A percentile compares a stretch with the other conserved stretches of the same genome.
Conservation (phyloP, 768 basidiomycete genomes). For the Mycena latifolia region DNA sequence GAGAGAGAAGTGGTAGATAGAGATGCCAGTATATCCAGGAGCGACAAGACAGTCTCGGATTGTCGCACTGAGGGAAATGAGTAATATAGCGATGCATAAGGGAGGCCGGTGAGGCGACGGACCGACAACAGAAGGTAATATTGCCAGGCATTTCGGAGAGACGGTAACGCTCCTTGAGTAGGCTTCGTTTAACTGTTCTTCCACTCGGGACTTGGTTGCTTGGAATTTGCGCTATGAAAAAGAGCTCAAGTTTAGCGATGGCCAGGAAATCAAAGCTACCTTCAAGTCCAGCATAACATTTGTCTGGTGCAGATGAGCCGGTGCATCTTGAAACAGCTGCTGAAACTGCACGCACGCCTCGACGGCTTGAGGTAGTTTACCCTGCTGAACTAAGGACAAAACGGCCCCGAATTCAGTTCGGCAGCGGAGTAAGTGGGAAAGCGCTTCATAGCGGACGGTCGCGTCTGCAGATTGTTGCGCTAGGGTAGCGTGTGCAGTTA, state of each 20-base stretch:
- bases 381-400: constrained; percentile 60
- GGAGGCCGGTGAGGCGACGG: constrained; percentile 17
- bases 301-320: constrained; percentile 63
- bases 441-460: constrained; percentile 58
- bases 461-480: constrained; percentile 74
- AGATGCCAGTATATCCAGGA: constrained; percentile 70
- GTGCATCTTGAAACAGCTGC: constrained; percentile 58
- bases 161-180: constrained; percentile 71
- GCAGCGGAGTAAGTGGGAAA: constrained; percentile 69
- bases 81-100: constrained; percentile 6
- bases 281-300: constrained; percentile 67
- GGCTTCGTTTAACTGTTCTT: constrained; percentile 81
- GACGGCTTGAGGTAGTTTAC: constrained; percentile 76
- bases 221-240: constrained; percentile 64
- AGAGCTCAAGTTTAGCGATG: constrained; percentile 7
- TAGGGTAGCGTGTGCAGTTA: constrained; percentile 72
- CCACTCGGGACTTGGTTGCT: constrained; percentile 66
- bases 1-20: constrained; percentile 67
- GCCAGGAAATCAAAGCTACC: constrained; percentile 51
- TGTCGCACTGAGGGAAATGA: constrained; percentile 63
- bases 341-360: constrained; percentile 57
- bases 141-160: constrained; percentile 60
- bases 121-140: constrained; percentile 66
- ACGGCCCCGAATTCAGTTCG: constrained; percentile 60
- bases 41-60: constrained; percentile 61